These are phyloP conservation scores for Solidago caesia DNA, from an alignment of 129 eudicot genomes.

Conservation along the genomic window DNA sequence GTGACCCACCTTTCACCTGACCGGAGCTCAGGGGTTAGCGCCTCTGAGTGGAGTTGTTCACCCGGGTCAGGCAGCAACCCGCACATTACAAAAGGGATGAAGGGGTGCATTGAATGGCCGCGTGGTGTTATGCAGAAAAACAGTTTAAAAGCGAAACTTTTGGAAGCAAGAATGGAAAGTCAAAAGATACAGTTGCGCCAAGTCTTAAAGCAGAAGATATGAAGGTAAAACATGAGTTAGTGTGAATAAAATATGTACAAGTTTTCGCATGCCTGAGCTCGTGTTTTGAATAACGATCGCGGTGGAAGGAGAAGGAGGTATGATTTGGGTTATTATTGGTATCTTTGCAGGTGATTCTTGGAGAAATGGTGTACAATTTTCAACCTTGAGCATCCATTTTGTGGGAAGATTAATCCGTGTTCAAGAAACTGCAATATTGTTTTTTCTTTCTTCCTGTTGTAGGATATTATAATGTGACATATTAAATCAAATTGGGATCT, in stretches of 20 bases:
- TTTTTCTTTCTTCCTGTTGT: conserved; percentile 12
- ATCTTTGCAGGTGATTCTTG: conserved; percentile 13
- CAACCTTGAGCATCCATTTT: conserved; percentile 18
- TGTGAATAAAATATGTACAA: conserved; percentile 6
- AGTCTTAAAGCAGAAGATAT: conserved; percentile 89
- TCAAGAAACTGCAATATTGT: conserved; percentile 28
- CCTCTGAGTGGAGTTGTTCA: conserved; percentile 73
- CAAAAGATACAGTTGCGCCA: conserved; percentile 89
- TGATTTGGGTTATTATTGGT: conserved; percentile 13
- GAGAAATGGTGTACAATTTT: conserved; percentile 21
- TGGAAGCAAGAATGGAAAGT: conserved; percentile 84
- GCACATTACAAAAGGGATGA: conserved; percentile 58
- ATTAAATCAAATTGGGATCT: neutral
- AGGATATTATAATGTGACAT: conserved; percentile 26
- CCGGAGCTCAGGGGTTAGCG: conserved; percentile 48
- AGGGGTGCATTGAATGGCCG: conserved; percentile 97
- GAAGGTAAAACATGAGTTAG: conserved; percentile 6
- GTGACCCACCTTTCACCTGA: conserved; percentile 52
- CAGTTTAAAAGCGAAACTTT: conserved; percentile 69
- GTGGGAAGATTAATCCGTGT: conserved; percentile 17
- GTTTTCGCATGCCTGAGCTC: conserved; percentile 1
- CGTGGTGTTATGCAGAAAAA: conserved; percentile 56
- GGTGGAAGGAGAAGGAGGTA: neutral
- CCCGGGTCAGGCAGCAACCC: conserved; percentile 68
- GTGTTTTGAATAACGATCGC: conserved; percentile 22